Evolutionary conservation across 306 rosid genomes (phyloP), one percentile per base, ranked within the genome.

Genomic region (Cucurbita moschata): DNA sequence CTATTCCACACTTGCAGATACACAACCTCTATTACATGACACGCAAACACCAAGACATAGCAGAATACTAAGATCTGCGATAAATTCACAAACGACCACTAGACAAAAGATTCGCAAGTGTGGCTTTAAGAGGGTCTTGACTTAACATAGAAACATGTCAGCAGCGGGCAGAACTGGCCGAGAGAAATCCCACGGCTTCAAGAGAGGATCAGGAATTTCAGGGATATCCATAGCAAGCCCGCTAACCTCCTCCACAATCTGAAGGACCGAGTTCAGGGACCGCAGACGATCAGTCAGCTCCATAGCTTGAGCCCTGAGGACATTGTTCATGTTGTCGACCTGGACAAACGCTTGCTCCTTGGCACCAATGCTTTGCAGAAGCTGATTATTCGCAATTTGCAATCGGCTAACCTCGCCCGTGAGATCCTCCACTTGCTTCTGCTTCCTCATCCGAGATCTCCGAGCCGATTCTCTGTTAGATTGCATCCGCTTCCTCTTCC

Each of bases 401-500:
- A 94, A 82, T 46, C 75, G 83, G 62, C 77, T 78, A 26, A 74
- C 58, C 60, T 94, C 97, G 55, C 79, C 73, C 21, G 87, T 81
- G 79, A 91, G 78, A 73, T 89, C 96, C 80, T 89, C 96, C 75
- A 94, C 4, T 72, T 84, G 97, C 79, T 91, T 91, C 90, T 94
- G 99, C 85, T 94, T 94, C 84, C 84, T 89, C 92, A 88, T 81
- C 81, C 99, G 71, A 6, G 99, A 94, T 5, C 97, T 88, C 75
- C 99, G 68, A 1, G 99, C 99, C 6, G 96, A 94, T 81, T 94
- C 99, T 4, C 99, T 86, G 68, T 94, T 94, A 10, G 99, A 94
- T 39, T 77, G 72, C 97, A 94, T 94, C 81, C 97, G 83, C 91
- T 91, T 94, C 86, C 97, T 81, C 85, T 94, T 94, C 83, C 88